Base-by-base conservation (phyloP, 208 protist genomes). In the Trypanosoma caninum region DNA sequence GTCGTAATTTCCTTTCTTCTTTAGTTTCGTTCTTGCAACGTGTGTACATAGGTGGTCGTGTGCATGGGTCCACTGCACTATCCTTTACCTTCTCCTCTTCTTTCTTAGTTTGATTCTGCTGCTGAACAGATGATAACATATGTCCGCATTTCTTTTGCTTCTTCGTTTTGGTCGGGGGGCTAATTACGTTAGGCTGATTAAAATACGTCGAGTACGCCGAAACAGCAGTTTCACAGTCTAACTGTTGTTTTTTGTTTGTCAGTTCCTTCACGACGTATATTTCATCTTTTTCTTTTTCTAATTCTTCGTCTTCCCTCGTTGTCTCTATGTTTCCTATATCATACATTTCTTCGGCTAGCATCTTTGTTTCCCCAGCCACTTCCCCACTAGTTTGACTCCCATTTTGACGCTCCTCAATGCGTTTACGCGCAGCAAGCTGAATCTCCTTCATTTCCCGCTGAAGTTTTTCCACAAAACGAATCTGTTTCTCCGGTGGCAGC, bases 181-280 rank as follows among this genome's bases (percentile, higher is more conserved):
- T 53, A 64, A 96, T 91, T 3, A 94, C 73, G 56, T 91, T 92
- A 11, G 90, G 90, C 54, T 96, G 90, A 61, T 96, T 94, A 72
- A 84, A 89, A 61, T 92, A 89, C 9, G 80, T 93, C 0, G 82
- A 90, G 60, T 82, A 84, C 10, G 77, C 62, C 45, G 77, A 91
- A 14, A 94, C 69, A 16, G 72, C 87, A 0, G 82, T 96, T 59
- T 96, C 90, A 62, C 83, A 91, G 71, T 96, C 90, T 23, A 92
- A 34, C 27, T 74, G 81, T 38, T 76, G 67, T 23, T 46, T 18
- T 51, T 68, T 71, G 18, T 70, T 44, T 20, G 10, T 68, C 48
- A 89, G 62, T 45, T 82, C 66, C 53, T 63, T 33, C 16, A 84
- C 58, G 6, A 76, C 63, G 30, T 83, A 75, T 30, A 62, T 71